Evolutionary conservation across 2,329 filamentous ascomycete species (phyloP), one percentile per base, ranked within the genome.

Genomic region (Endoconidiophora polonica): DNA sequence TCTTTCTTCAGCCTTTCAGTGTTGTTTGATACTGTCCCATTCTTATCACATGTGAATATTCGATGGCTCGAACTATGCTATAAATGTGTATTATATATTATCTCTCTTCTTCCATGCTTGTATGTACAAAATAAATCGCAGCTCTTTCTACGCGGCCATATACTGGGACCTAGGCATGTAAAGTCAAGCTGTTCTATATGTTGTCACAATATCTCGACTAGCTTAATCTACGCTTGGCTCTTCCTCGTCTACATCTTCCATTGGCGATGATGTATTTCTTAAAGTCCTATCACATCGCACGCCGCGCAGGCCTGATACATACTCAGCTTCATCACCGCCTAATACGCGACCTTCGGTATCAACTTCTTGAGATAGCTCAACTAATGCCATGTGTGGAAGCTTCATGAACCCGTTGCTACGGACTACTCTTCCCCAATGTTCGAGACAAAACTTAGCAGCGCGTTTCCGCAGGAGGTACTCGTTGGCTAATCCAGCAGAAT

Each of bases 401-500:
- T 77, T 80, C 53, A 87, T 73, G 68, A 96, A 98, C 0, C 85
- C 88, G 33, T 81, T 74, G 0, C 88, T 95, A 16, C 91, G 80
- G 20, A 96, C 91, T 24, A 98, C 78, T 44, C 91, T 80, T 48
- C 91, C 91, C 87, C 91, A 98, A 63, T 96, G 86, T 38, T 82
- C 83, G 64, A 98, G 77, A 61, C 87, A 95, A 65, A 93, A 96
- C 44, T 72, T 73, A 0, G 88, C 88, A 0, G 91, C 86, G 48
- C 90, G 81, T 58, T 85, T 84, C 62, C 87, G 85, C 38, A 98
- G 73, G 87, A 88, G 95, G 48, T 94, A 86, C 65, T 98, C 91
- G 57, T 81, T 85, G 14, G 91, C 90, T 12, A 90, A 78, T 5
- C 82, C 83, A 2, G 91, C 87, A 56, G 87, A 86, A 63, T 96